phyloP scores from a whole-genome alignment of 805 yeast genomes.

The Wilhelminamyces savonicus region DNA sequence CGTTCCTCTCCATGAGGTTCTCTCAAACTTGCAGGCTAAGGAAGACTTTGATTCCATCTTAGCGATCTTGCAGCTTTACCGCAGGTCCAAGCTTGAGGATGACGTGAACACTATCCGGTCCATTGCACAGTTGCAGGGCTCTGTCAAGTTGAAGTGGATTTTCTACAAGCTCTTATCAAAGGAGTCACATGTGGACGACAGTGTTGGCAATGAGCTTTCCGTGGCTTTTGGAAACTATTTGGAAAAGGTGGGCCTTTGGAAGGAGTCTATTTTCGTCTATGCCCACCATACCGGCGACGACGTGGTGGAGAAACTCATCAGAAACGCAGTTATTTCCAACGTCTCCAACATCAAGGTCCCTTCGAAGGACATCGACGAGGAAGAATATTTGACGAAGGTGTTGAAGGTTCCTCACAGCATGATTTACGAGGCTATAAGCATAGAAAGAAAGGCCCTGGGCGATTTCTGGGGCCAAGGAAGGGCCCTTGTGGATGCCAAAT shows the following conservation, averaged over 20 bases:
- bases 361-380: conserved; percentile 13
- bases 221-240: conserved; percentile 43
- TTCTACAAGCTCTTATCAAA: conserved; percentile 36
- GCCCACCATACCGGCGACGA: conserved; percentile 49
- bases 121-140: too few species aligned
- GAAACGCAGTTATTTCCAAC: conserved; percentile 25
- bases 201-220: conserved; percentile 17
- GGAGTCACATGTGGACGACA: conserved; percentile 3
- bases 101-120: conserved; percentile 3
- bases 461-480: conserved; percentile 55
- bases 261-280: conserved; percentile 58
- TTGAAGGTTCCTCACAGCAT: conserved; percentile 44
- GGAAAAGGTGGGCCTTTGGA: conserved; percentile 39
- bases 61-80: conserved; percentile 13
- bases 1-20: too few species aligned
- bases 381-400: conserved; percentile 28
- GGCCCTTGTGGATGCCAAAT: conserved; percentile 54
- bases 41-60: neutral
- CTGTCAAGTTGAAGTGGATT: conserved; percentile 48
- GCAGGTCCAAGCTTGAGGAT: conserved; percentile 3
- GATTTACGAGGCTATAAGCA: conserved; percentile 56
- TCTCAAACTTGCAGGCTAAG: too few species aligned
- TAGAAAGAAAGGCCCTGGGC: conserved; percentile 41
- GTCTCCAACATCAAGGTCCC: conserved; percentile 21
- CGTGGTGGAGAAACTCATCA: conserved; percentile 36